These are phyloP conservation scores for Inonotus obliquus DNA, from an alignment of 1,284 basidiomycete genomes.

Conservation along the genomic window DNA sequence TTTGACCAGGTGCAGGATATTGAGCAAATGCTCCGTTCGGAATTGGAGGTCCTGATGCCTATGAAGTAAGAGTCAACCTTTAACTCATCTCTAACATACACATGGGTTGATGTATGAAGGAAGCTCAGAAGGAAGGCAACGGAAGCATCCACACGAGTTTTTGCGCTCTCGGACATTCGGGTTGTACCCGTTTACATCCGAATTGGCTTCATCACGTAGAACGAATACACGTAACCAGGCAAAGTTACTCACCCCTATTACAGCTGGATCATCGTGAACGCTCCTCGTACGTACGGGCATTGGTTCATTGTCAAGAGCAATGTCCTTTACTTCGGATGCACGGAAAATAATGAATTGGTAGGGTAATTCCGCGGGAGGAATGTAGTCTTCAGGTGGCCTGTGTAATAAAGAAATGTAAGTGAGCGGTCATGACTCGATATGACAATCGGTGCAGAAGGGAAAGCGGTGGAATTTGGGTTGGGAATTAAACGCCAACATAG, in stretches of 20 bases:
- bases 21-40: constrained; percentile 17
- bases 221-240: constrained; percentile 16
- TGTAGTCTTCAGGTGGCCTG: constrained; percentile 68
- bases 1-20: constrained; percentile 6
- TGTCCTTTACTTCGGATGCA: constrained; percentile 77
- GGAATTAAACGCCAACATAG: too few relatives aligned
- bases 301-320: constrained; percentile 65
- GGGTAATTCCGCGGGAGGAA: constrained; percentile 71
- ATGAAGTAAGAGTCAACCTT: not conserved
- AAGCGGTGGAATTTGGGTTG: not conserved
- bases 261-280: constrained; percentile 74
- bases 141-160: constrained; percentile 49
- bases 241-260: constrained; percentile 56
- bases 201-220: constrained; percentile 39
- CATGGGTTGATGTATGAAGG: constrained; percentile 6
- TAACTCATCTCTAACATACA: not conserved
- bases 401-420: not conserved
- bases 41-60: constrained; percentile 33
- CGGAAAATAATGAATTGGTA: constrained; percentile 82
- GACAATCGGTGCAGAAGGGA: not conserved
- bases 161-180: constrained; percentile 49
- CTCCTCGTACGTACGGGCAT: constrained; percentile 41
- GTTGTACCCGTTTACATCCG: constrained; percentile 46
- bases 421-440: not conserved
- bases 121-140: constrained; percentile 59